Conservation (phyloP, 768 basidiomycete genomes). For the Leucocoprinus leucothites region DNA sequence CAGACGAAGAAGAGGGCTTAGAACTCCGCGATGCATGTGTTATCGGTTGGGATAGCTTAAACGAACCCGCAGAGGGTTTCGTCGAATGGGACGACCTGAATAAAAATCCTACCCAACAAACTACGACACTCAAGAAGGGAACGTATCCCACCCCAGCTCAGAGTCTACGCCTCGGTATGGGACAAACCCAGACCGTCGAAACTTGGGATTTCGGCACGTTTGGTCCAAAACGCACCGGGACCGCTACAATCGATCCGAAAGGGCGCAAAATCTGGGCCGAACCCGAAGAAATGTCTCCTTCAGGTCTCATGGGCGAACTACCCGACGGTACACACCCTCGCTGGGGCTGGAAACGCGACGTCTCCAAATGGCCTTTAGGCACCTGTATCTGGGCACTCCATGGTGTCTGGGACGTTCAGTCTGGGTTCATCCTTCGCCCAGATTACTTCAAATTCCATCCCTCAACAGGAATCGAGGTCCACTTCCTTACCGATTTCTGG, state of each 20-base stretch:
- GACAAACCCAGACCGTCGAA: conserved; percentile 75
- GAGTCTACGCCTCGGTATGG: conserved; percentile 85
- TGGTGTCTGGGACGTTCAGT: conserved; percentile 81
- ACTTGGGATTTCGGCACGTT: conserved; percentile 77
- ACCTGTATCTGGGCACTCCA: conserved; percentile 86
- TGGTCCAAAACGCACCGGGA: conserved; percentile 74
- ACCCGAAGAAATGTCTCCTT: conserved; percentile 22
- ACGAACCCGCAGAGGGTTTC: conserved; percentile 91
- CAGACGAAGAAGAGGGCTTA: conserved; percentile 47
- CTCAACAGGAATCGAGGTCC: conserved; percentile 40
- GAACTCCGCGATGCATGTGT: conserved; percentile 82
- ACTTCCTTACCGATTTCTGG: conserved; percentile 82
- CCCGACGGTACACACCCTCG: conserved; percentile 52
- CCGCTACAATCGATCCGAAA: conserved; percentile 80
- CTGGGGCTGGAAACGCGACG: conserved; percentile 85
- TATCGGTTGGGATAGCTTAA: conserved; percentile 95
- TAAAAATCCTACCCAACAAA: conserved; percentile 60
- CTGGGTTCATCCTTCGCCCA: conserved; percentile 61
- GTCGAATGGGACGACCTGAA: conserved; percentile 65
- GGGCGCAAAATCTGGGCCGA: conserved; percentile 79
- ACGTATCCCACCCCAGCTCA: conserved; percentile 84
- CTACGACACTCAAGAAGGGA: conserved; percentile 79
- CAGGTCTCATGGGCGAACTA: conserved; percentile 20
- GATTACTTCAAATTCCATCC: conserved; percentile 70
- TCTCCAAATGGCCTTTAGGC: conserved; percentile 65